These are phyloP conservation scores for Pseudevernia furfuracea DNA, from an alignment of 495 filamentous ascomycete species.

Conservation along the genomic window DNA sequence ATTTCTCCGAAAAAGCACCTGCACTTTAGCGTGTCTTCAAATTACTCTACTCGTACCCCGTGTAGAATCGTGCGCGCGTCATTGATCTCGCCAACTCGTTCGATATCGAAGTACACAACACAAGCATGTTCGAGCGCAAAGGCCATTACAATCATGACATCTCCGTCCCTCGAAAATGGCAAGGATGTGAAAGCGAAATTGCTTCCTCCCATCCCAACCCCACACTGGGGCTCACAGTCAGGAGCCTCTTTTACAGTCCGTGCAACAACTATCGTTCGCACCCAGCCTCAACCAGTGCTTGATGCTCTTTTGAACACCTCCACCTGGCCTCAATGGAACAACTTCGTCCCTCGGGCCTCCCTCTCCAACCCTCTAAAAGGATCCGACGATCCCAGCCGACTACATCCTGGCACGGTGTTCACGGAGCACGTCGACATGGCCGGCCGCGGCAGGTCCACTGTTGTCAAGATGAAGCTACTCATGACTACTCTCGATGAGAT, in stretches of 20 bases:
- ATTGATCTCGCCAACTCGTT: background rate
- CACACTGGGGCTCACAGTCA: conserved; percentile 22
- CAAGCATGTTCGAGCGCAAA: background rate
- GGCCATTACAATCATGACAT: background rate
- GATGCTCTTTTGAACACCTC: conserved; percentile 18
- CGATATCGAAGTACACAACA: background rate
- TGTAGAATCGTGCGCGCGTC: background rate
- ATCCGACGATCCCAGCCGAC: background rate
- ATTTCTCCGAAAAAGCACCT: too few relatives aligned
- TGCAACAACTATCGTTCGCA: conserved; percentile 17
- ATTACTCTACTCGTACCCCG: too few relatives aligned
- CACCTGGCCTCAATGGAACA: conserved; percentile 27
- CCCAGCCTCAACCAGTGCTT: conserved; percentile 14
- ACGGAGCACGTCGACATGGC: conserved; percentile 26
- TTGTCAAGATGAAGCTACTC: conserved; percentile 19
- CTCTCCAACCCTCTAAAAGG: background rate
- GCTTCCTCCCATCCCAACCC: conserved; percentile 22
- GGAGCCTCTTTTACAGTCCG: conserved; percentile 22
- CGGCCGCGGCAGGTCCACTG: conserved; percentile 5
- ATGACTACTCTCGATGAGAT: conserved; percentile 22
- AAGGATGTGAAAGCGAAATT: background rate
- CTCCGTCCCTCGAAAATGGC: background rate
- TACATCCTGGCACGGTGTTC: conserved; percentile 12
- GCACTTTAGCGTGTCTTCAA: too few relatives aligned
- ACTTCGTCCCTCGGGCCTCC: conserved; percentile 22